Percentiles rank a stretch among this genome's conserved stretches.
phyloP scores from a whole-genome alignment of 2,329 filamentous ascomycete genomes.

The Raffaelea deltoideospora region DNA sequence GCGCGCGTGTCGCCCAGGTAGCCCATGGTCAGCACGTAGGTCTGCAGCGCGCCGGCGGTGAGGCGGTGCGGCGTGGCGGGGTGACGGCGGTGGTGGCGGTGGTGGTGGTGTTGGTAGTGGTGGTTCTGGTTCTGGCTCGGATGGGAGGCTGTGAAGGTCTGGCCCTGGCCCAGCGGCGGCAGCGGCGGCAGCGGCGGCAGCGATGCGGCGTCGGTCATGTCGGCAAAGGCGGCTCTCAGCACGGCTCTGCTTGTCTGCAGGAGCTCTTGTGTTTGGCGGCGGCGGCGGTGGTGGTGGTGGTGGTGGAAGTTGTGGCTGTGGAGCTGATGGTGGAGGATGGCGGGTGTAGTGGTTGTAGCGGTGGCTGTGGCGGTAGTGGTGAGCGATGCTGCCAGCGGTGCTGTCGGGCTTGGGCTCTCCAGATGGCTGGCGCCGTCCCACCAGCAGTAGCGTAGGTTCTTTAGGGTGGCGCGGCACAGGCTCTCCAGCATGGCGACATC shows the following conservation, averaged over 20 bases:
- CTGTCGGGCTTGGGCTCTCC: no score
- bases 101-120: no score
- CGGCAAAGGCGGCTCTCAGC: slow-evolving; percentile 8
- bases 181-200: background rate
- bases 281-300: background rate
- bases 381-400: background rate
- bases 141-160: no score
- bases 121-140: no score
- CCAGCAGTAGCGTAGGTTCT: slow-evolving; percentile 7
- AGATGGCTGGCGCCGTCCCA: background rate
- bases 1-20: slow-evolving; percentile 42
- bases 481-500: slow-evolving; percentile 21
- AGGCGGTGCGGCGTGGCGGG: slow-evolving; percentile 24
- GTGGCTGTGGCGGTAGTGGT: no score
- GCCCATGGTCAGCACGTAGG: slow-evolving; percentile 49
- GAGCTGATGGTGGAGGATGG: no score
- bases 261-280: background rate
- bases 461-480: slow-evolving; percentile 14
- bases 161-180: no score
- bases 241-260: slow-evolving; percentile 7
- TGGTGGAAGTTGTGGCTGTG: background rate
- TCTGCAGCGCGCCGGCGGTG: slow-evolving; percentile 31
- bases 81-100: no score
- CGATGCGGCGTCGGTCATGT: slow-evolving; percentile 9
- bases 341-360: no score